Base-by-base conservation (phyloP, 495 filamentous ascomycete genomes). In the Alectoria sarmentosa region DNA sequence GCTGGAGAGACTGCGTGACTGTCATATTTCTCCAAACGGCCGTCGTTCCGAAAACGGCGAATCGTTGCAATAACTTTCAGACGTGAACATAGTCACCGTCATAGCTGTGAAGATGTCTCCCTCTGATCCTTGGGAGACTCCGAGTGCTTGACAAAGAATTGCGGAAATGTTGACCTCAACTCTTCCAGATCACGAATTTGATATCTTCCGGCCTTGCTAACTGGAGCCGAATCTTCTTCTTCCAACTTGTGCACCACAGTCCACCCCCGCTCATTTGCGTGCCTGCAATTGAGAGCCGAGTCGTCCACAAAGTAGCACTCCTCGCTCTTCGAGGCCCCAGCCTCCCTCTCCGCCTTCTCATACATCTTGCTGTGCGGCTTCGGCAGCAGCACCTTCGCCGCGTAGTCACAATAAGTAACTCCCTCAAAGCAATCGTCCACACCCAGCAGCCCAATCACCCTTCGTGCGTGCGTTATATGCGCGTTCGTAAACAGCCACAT, bases 401-500 rank as follows among this genome's bases (percentile, higher is more conserved):
- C 76, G 74, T 97, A 98, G 73, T 98, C 90, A 70, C 94, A 98
- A 70, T 84, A 97, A 0, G 94, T 97, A 64, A 97, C 80, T 0
- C 93, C 93, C 69, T 96, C 93, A 73, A 98, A 98, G 34, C 91
- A 75, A 74, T 95, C 91, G 17, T 95, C 91, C 26, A 98, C 75
- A 36, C 83, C 86, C 4, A 99, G 79, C 36, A 99, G 73, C 67
- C 80, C 84, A 21, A 98, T 83, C 11, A 99, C 94, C 26, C 92
- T 76, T 66, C 82, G 85, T 9, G 83, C 95, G 70, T 99, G 95
- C 52, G 79, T 98, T 67, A 96, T 76, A 71, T 97, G 96, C 46
- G 95, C 95, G 71, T 99, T 99, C 0, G 95, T 99, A 65, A 99
- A 85, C 4, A 99, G 83, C 95, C 95, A 98, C 26, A 90, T 76